Base-by-base conservation (phyloP, 768 basidiomycete genomes). In the Termitomyces sp. region DNA sequence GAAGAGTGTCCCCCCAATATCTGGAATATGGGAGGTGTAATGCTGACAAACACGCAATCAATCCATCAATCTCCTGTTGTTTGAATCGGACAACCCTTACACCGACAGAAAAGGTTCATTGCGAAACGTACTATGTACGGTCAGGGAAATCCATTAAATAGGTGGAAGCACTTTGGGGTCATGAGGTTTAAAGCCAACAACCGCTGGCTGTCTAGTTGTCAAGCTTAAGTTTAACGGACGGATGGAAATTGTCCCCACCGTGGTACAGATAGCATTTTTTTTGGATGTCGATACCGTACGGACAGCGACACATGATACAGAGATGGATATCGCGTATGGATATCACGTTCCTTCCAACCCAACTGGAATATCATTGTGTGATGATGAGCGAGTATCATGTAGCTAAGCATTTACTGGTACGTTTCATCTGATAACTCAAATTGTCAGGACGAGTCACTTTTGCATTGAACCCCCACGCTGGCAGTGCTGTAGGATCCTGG, bases 31-130 rank as follows among this genome's bases (percentile, higher is more conserved):
- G 23, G 56, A 53, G 50, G 55, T 54, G 52, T 63, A 60, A 65
- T 63, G 67, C 63, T 68, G 66, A 67, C 64, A 62, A 67, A 68
- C 61, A 59, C 46, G 26, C 28, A 38, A 54, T 47, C 53, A 50
- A 53, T 54, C 50, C 43, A 52, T 44, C 42, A 59, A 53, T 5
- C 15, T 46, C 54, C 23, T 23, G 28, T 42, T 40, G 41, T 50
- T 26, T 31, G 8, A 15, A 48, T 21, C 31, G 6, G 31, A n/a
- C 46, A 10, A 19, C 47, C 47, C 19, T 19, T 3, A 35, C 33
- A 14, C 26, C 31, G 21, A 26, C 21, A 23, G 33, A 50, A 23
- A 50, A 28, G n/a, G 19, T 19, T 41, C 38, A 41, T 40, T 50
- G 50, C 40, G 10, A 50, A 50, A 28, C 23, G 23, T 50, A 38